These are phyloP conservation scores for Kuraishia ogatae DNA, from an alignment of 805 yeast genomes.

Conservation along the genomic window DNA sequence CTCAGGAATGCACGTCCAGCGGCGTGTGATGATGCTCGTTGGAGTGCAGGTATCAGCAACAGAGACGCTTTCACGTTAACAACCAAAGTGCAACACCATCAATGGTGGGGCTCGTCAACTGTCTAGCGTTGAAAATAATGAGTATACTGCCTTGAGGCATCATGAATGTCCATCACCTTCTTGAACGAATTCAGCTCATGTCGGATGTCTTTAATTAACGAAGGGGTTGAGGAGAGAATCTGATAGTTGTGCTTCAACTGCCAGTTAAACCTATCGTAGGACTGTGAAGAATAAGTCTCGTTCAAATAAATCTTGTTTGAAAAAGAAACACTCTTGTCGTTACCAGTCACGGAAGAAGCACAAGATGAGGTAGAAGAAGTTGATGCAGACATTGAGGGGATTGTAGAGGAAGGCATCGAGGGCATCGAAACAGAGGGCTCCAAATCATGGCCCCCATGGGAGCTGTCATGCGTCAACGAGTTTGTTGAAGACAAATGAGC, in stretches of 20 bases:
- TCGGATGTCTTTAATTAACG: slow-evolving; percentile 46
- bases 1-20: too few relatives aligned
- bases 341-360: slow-evolving; percentile 8
- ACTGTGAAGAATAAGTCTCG: slow-evolving; percentile 41
- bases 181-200: slow-evolving; percentile 58
- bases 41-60: too few relatives aligned
- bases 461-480: not conserved
- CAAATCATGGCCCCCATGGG: not conserved
- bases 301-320: slow-evolving; percentile 4
- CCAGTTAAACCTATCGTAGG: slow-evolving; percentile 47
- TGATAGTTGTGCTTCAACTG: slow-evolving; percentile 39
- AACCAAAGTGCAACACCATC: too few relatives aligned
- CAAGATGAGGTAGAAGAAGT: slow-evolving; percentile 5
- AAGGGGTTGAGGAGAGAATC: slow-evolving; percentile 34
- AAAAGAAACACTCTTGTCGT: slow-evolving; percentile 1
- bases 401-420: not conserved
- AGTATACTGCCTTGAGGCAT: slow-evolving; percentile 47
- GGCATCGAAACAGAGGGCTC: not conserved
- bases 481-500: not conserved
- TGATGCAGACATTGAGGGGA: not conserved
- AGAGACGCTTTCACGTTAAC: too few relatives aligned
- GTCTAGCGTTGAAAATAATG: slow-evolving; percentile 46
- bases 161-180: slow-evolving; percentile 64
- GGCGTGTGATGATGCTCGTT: too few relatives aligned
- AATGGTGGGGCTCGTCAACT: too few relatives aligned